Conservation (phyloP, 306 rosid species). For the Casuarina cunninghamiana region DNA sequence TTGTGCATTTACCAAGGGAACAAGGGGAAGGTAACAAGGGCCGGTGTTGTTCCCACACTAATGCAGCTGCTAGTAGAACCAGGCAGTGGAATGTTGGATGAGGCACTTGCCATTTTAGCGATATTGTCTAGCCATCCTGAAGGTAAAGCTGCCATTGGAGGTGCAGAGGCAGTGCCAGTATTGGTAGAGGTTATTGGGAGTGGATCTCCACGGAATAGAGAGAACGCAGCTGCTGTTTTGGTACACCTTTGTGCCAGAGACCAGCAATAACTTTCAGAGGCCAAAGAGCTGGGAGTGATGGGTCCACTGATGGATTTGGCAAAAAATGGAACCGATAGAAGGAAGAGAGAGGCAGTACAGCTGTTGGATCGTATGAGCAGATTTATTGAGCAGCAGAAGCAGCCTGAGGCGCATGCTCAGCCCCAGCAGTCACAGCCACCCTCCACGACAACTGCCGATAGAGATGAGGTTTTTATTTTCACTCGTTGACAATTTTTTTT, state of each 20-base stretch:
- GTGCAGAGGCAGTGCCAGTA: slow-evolving; percentile 80
- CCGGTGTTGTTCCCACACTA: slow-evolving; percentile 86
- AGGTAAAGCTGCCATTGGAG: slow-evolving; percentile 80
- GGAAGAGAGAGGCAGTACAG: slow-evolving; percentile 90
- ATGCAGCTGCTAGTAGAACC: slow-evolving; percentile 84
- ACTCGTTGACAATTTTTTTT: slow-evolving; percentile 33
- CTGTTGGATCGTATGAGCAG: slow-evolving; percentile 78
- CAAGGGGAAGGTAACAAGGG: slow-evolving; percentile 94
- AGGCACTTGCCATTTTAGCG: slow-evolving; percentile 94
- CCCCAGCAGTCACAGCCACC: slow-evolving; percentile 45
- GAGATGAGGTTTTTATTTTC: slow-evolving; percentile 45
- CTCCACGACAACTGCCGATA: slow-evolving; percentile 33
- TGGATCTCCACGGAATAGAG: slow-evolving; percentile 95
- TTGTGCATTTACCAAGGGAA: slow-evolving; percentile 95
- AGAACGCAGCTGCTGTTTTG: slow-evolving; percentile 90
- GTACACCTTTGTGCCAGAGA: slow-evolving; percentile 88
- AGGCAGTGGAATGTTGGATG: slow-evolving; percentile 91
- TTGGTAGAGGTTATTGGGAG: slow-evolving; percentile 77
- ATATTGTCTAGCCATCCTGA: slow-evolving; percentile 89
- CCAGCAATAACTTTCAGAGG: slow-evolving; percentile 67
- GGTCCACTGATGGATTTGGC: slow-evolving; percentile 69
- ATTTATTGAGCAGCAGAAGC: slow-evolving; percentile 60
- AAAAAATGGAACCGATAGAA: slow-evolving; percentile 86
- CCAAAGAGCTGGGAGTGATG: slow-evolving; percentile 70
- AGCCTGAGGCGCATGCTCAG: slow-evolving; percentile 45